Evolutionary conservation across 176 grass and related monocot genomes (phyloP).

Genomic region (Eremochloa ophiuroides): DNA sequence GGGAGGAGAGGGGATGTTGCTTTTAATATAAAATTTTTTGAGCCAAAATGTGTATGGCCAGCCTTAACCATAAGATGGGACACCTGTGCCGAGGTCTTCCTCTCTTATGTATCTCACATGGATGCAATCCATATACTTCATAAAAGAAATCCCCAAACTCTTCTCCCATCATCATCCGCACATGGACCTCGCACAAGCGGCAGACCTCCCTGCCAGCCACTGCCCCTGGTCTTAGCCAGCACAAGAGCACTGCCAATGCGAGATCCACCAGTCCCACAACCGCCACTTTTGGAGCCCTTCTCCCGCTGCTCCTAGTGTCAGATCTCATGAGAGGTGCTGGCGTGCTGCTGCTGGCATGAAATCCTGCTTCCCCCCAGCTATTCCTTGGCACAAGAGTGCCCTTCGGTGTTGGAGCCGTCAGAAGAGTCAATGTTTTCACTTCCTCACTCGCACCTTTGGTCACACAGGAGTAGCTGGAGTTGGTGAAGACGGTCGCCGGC

Average conservation of each 20-base stretch:
- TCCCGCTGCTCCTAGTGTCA: neutral
- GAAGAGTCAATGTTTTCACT: neutral
- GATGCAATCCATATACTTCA: neutral
- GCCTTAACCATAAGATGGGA: neutral
- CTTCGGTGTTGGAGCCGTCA: neutral
- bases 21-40: neutral
- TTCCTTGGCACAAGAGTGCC: neutral
- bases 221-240: neutral
- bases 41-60: neutral
- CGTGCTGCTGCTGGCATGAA: neutral
- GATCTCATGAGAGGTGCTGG: neutral
- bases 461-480: neutral
- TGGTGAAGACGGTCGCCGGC: neutral
- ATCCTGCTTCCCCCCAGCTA: neutral
- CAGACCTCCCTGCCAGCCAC: neutral
- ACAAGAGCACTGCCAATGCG: neutral
- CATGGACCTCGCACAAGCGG: neutral
- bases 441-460: neutral
- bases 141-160: neutral
- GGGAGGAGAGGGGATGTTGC: neutral
- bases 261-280: neutral
- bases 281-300: neutral
- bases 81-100: neutral
- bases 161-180: neutral
- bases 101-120: neutral